Conservation (phyloP, 2,329 filamentous ascomycete genomes). For the Trichoderma lentiforme region DNA sequence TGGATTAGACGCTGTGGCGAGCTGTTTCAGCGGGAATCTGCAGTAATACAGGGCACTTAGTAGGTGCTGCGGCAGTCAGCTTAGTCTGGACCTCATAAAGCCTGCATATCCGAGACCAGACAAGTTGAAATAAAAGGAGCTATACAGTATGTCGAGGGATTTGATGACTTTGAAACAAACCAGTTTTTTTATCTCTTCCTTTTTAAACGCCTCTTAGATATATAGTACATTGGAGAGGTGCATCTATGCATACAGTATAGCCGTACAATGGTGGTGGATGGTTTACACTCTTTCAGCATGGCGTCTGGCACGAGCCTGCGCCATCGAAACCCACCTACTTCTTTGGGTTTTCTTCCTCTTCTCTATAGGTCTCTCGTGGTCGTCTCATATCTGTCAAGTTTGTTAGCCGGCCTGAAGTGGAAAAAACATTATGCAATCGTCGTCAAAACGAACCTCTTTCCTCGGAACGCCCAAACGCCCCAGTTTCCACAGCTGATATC, state of each 20-base stretch:
- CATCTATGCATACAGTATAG: neutral
- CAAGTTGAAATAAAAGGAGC: neutral
- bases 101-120: neutral
- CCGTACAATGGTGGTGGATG: neutral
- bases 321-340: neutral
- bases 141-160: neutral
- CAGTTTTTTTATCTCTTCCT: neutral
- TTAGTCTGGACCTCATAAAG: neutral
- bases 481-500: constrained; percentile 95
- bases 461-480: constrained; percentile 95
- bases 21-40: neutral
- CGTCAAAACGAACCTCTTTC: constrained; percentile 70
- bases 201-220: neutral
- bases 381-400: constrained; percentile 56
- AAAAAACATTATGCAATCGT: neutral
- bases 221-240: constrained; percentile 14
- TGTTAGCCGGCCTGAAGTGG: constrained; percentile 32
- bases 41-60: neutral
- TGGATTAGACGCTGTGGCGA: neutral
- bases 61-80: neutral
- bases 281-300: neutral
- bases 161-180: neutral
- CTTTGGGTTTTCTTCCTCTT: neutral
- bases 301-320: neutral
- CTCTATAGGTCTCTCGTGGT: constrained; percentile 47